Percentiles rank a stretch among this genome's conserved stretches.
phyloP scores from a whole-genome alignment of 2,329 filamentous ascomycete species.

The Trichoderma polysporum region DNA sequence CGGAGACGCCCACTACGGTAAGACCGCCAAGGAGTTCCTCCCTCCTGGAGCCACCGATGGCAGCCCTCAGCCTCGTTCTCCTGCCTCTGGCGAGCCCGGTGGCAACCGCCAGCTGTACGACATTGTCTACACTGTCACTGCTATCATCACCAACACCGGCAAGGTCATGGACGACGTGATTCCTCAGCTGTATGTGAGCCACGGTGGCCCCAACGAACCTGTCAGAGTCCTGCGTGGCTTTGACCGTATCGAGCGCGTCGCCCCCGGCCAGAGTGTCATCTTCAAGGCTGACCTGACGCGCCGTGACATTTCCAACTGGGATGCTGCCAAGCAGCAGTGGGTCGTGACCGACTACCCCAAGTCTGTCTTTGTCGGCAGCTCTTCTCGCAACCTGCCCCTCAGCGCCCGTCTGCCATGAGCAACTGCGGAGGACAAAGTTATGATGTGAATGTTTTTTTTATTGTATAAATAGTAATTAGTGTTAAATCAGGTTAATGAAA shows the following conservation, averaged over 20 bases:
- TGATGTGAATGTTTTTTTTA: constrained; percentile 16
- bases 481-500: constrained; percentile 7
- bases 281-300: constrained; percentile 72
- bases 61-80: constrained; percentile 54
- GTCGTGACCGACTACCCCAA: constrained; percentile 55
- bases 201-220: constrained; percentile 75
- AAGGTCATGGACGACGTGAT: constrained; percentile 65
- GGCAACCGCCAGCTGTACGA: constrained; percentile 68
- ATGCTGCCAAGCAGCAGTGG: constrained; percentile 79
- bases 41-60: constrained; percentile 58
- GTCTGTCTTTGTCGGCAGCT: constrained; percentile 55
- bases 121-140: constrained; percentile 64
- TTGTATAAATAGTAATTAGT: constrained; percentile 17
- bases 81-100: constrained; percentile 56
- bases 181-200: constrained; percentile 74
- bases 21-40: constrained; percentile 57
- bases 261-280: constrained; percentile 63
- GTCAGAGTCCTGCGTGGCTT: constrained; percentile 72
- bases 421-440: background rate
- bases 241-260: constrained; percentile 67
- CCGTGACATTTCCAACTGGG: constrained; percentile 87
- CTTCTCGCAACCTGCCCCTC: constrained; percentile 55
- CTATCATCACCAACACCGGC: constrained; percentile 72
- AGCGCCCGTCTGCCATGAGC: constrained; percentile 25
- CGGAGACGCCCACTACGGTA: constrained; percentile 59